These are phyloP conservation scores for Jatropha curcas DNA, from an alignment of 345 rosid species.

Conservation along the genomic window DNA sequence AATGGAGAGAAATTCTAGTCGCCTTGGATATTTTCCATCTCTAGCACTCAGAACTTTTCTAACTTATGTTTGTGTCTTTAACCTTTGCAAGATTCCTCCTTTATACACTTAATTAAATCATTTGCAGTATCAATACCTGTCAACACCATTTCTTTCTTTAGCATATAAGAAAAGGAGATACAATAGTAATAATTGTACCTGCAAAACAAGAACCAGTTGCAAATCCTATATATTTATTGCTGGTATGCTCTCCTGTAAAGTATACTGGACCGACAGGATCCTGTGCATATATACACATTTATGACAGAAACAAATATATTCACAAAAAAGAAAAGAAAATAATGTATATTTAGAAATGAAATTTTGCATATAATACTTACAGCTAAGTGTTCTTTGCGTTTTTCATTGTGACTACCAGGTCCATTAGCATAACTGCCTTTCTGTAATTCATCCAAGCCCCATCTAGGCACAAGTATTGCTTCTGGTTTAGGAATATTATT, in stretches of 20 bases:
- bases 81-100: slow-evolving; percentile 7
- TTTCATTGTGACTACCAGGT: slow-evolving; percentile 20
- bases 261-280: slow-evolving; percentile 32
- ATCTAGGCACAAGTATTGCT: slow-evolving; percentile 31
- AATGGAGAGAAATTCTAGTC: too few species aligned
- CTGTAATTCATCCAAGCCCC: slow-evolving; percentile 29
- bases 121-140: slow-evolving; percentile 25
- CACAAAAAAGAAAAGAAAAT: too few species aligned
- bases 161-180: too few species aligned
- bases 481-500: slow-evolving; percentile 20
- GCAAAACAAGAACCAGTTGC: slow-evolving; percentile 30
- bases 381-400: slow-evolving; percentile 17
- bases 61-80: too few species aligned
- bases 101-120: slow-evolving; percentile 14
- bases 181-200: too few species aligned
- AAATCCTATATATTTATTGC: slow-evolving; percentile 24
- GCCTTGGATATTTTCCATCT: too few species aligned
- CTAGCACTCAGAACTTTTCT: too few species aligned
- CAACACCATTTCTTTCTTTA: too few species aligned
- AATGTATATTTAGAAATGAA: too few species aligned
- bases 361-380: slow-evolving; percentile 1
- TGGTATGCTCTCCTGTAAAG: slow-evolving; percentile 40
- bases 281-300: too few species aligned
- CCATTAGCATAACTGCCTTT: slow-evolving; percentile 29
- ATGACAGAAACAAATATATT: neutral